A percentile compares a stretch with the other conserved stretches of the same genome.
Evolutionary conservation across 148 eudicot species (phyloP).

Genomic region (Diospyros kaki): DNA sequence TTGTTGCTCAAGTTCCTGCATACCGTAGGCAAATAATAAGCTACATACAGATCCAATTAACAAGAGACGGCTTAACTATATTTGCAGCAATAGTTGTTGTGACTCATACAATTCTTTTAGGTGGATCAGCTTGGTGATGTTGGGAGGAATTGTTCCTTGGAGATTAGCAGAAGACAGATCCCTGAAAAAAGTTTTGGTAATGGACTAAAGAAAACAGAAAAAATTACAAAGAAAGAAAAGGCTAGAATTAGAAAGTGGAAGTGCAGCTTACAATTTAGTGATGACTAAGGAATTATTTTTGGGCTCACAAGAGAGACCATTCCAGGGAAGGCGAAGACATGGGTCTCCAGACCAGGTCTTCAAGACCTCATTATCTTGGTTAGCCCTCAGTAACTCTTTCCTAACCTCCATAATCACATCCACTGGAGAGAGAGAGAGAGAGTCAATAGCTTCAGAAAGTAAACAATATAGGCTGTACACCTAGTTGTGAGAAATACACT

Average conservation of each 20-base stretch:
- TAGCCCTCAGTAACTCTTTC: conserved; percentile 27
- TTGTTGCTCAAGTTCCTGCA: conserved; percentile 48
- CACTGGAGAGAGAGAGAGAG: conserved; percentile 24
- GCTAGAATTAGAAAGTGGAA: neutral
- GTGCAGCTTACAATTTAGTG: conserved; percentile 34
- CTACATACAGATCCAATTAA: neutral
- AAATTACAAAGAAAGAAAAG: neutral
- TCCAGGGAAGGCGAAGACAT: conserved; percentile 47
- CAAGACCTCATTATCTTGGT: conserved; percentile 29
- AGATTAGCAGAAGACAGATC: conserved; percentile 31
- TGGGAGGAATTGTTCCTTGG: conserved; percentile 34
- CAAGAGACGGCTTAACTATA: neutral
- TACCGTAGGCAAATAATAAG: conserved; percentile 9
- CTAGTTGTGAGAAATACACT: neutral
- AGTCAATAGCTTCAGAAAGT: neutral
- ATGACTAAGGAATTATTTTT: conserved; percentile 25
- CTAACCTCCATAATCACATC: conserved; percentile 25
- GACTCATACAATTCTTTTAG: conserved; percentile 42
- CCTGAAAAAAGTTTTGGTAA: conserved; percentile 22
- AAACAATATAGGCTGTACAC: neutral
- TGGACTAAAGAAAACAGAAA: neutral
- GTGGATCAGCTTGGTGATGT: conserved; percentile 30
- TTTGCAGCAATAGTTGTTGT: neutral
- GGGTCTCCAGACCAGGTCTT: conserved; percentile 45
- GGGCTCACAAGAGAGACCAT: conserved; percentile 29